Conservation (phyloP, 139 green algal species). For the Tetraselmis striata region DNA sequence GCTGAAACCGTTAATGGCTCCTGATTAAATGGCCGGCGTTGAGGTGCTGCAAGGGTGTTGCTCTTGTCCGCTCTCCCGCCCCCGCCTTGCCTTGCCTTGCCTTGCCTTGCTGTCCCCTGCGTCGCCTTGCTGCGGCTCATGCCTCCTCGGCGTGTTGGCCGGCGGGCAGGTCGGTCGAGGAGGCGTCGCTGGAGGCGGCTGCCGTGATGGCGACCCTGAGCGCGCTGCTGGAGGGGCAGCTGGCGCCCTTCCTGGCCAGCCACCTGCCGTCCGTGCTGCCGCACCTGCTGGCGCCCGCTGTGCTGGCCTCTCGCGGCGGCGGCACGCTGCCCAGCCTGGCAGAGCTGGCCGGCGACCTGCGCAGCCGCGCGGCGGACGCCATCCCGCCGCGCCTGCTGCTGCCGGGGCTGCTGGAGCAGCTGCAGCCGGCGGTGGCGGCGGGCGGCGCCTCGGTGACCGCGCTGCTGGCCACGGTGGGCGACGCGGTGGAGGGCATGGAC, state of each 20-base stretch:
- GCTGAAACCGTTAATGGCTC: no score
- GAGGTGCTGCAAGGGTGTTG: no score
- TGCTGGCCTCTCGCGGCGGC: constrained; percentile 10
- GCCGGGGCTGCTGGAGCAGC: constrained; percentile 40
- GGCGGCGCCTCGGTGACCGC: constrained; percentile 15
- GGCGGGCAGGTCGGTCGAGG: neutral
- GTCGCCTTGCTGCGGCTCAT: no score
- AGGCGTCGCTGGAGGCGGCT: constrained; percentile 43
- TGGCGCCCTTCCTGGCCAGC: constrained; percentile 62
- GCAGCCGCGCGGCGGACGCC: constrained; percentile 23
- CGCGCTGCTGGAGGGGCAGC: constrained; percentile 38
- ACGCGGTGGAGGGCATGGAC: constrained; percentile 38
- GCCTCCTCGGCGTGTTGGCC: no score
- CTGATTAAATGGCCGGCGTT: no score
- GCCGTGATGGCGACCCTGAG: constrained; percentile 51
- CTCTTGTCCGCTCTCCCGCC: no score
- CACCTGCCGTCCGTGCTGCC: constrained; percentile 51
- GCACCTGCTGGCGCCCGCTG: constrained; percentile 44
- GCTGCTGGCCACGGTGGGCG: constrained; percentile 34
- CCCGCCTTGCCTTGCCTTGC: no score
- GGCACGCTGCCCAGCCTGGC: constrained; percentile 4
- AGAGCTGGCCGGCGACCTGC: constrained; percentile 22
- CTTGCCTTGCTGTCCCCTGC: no score
- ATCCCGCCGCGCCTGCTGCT: constrained; percentile 67
- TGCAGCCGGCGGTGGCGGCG: constrained; percentile 28